Evolutionary conservation across 306 rosid genomes (phyloP), one percentile per base, ranked within the genome.

Genomic region (Prunus salicina): DNA sequence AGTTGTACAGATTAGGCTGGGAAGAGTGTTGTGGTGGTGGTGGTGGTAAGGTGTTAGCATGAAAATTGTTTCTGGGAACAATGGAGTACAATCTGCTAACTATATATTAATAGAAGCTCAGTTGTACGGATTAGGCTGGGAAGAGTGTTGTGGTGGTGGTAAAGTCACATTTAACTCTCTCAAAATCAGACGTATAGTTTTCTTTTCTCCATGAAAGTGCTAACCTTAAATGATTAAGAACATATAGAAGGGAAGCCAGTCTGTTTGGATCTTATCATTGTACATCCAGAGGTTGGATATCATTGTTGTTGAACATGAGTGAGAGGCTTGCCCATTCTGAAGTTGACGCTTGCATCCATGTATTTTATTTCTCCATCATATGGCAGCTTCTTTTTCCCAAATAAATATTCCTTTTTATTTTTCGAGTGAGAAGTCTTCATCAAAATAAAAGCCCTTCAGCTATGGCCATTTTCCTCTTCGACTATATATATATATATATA

Each of bases 271-370:
- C 56, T 71, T 34, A 57, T 11, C 5, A 27, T 41, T 76, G 84
- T 50, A 65, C 74, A 73, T 86, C 87, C 70, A 82, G 86, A 64
- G 89, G 79, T 52, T 70, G 85, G 58, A 70, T 71, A 46, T 83
- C 75, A 41, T 91, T 89, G 82, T 82, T 85, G 77, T 90, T 92
- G 84, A 92, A 79, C 78, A 86, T 73, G 7, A 80, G 90, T 80
- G 34, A 97, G 83, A 70, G 98, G 98, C 86, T 95, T 95, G 7
- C 98, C 97, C 98, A 95, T 92, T 90, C 97, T 92, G 93, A 95
- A 95, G 84, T 95, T 95, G 43, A 79, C 88, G 76, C 76, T 87
- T 7, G 97, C 97, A 78, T 92, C 81, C 97, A 95, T 92, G 78
- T 95, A 89, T 69, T 87, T 89, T 64, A 89, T 87, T 72, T 87